Evolutionary conservation across 345 rosid species (phyloP).

Genomic region (Heritiera fomes): DNA sequence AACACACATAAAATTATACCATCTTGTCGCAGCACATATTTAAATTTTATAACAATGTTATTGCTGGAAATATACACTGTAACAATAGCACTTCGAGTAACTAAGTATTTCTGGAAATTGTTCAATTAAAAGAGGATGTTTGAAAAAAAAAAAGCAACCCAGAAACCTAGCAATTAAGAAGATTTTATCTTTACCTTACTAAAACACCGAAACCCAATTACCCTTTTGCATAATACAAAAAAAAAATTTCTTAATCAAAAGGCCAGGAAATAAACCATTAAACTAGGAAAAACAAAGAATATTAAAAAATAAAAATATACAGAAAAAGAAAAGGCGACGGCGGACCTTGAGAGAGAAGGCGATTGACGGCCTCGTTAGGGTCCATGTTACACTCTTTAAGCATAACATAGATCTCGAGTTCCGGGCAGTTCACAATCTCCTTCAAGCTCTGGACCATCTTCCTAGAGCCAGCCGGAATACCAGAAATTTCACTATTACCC

Average conservation of each 20-base stretch:
- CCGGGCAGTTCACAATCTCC: constrained; percentile 94
- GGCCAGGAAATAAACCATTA: constrained; percentile 5
- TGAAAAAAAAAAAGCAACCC: background rate
- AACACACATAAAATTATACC: background rate
- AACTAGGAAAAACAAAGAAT: background rate
- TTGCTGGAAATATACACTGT: background rate
- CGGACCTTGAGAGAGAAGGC: constrained; percentile 91
- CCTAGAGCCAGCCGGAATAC: constrained; percentile 73
- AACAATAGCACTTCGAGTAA: background rate
- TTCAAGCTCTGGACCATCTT: constrained; percentile 90
- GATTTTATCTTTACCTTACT: background rate
- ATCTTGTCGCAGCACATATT: background rate
- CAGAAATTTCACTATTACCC: constrained; percentile 56
- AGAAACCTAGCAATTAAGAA: background rate
- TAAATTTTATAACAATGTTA: background rate
- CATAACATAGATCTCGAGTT: constrained; percentile 90
- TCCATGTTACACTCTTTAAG: constrained; percentile 98
- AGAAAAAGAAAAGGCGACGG: background rate
- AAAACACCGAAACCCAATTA: background rate
- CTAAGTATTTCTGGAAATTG: background rate
- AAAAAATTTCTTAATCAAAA: background rate
- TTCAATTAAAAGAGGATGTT: background rate
- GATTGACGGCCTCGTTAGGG: constrained; percentile 96
- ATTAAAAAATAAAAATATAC: background rate
- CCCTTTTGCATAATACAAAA: background rate